Conservation (phyloP, 2,329 filamentous ascomycete genomes). For the Capronia coronata region DNA sequence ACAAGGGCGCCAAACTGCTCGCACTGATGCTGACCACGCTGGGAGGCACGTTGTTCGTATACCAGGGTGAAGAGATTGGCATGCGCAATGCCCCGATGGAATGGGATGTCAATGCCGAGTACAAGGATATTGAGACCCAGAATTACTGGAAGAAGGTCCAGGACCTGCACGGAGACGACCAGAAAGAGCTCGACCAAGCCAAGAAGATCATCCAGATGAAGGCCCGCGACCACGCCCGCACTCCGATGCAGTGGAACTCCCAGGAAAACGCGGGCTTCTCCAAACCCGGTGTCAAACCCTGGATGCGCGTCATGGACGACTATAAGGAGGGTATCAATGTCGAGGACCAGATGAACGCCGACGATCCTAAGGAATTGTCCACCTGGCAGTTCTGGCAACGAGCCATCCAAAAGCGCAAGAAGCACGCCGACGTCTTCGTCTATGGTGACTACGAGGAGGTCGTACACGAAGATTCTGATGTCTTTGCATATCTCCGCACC, state of each 20-base stretch:
- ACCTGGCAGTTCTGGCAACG: conserved; percentile 30
- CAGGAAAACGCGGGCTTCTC: conserved; percentile 27
- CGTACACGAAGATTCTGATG: conserved; percentile 16
- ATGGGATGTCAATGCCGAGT: conserved; percentile 56
- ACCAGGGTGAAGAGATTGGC: conserved; percentile 63
- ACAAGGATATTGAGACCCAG: conserved; percentile 59
- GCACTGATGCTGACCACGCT: conserved; percentile 39
- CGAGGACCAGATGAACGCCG: conserved; percentile 45
- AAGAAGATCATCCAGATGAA: conserved; percentile 31
- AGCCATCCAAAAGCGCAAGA: conserved; percentile 24
- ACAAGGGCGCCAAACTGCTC: conserved; percentile 43
- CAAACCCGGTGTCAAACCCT: conserved; percentile 37
- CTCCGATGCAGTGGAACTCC: conserved; percentile 29
- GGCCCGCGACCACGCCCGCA: conserved; percentile 32
- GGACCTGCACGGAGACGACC: conserved; percentile 26
- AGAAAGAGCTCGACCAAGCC: conserved; percentile 27
- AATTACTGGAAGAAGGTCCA: conserved; percentile 49
- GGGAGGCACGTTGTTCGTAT: conserved; percentile 60
- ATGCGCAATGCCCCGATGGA: conserved; percentile 57
- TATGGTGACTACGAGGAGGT: conserved; percentile 28
- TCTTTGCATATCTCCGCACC: conserved; percentile 24
- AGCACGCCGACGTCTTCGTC: conserved; percentile 27
- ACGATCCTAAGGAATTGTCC: conserved; percentile 17
- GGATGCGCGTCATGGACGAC: conserved; percentile 57
- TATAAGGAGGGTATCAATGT: conserved; percentile 51